Percentiles rank a stretch among this genome's conserved stretches.
These are phyloP conservation scores for Cucurbita argyrosperma DNA, from an alignment of 306 rosid genomes.

Conservation along the genomic window DNA sequence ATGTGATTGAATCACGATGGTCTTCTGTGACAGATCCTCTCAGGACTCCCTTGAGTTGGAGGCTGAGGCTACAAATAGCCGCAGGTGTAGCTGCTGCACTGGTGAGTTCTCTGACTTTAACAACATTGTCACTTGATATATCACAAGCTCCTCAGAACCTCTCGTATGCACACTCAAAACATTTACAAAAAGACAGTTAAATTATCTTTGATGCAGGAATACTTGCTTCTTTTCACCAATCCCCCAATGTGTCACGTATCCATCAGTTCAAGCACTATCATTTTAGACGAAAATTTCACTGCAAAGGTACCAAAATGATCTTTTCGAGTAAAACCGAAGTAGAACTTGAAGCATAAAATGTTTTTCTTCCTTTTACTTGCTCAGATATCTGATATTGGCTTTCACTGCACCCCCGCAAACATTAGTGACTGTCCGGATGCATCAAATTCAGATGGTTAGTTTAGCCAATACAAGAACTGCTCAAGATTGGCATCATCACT, in stretches of 20 bases:
- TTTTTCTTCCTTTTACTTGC: conserved; percentile 5
- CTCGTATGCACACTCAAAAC: neutral
- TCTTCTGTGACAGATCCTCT: conserved; percentile 53
- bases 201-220: conserved; percentile 40
- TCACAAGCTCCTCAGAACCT: neutral
- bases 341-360: neutral
- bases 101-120: conserved; percentile 27
- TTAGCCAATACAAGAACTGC: neutral
- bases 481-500: neutral
- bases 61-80: conserved; percentile 70
- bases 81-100: conserved; percentile 69
- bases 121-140: neutral
- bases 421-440: conserved; percentile 14
- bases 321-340: neutral
- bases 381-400: conserved; percentile 69
- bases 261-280: conserved; percentile 61
- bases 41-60: conserved; percentile 82
- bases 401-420: conserved; percentile 28
- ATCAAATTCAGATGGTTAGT: conserved; percentile 44
- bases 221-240: conserved; percentile 70
- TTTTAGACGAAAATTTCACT: conserved; percentile 70
- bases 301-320: conserved; percentile 44
- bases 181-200: neutral
- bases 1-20: neutral
- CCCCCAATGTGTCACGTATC: conserved; percentile 67